phyloP scores from a whole-genome alignment of 805 yeast genomes.

The Tetrapisispora namnaoensis region DNA sequence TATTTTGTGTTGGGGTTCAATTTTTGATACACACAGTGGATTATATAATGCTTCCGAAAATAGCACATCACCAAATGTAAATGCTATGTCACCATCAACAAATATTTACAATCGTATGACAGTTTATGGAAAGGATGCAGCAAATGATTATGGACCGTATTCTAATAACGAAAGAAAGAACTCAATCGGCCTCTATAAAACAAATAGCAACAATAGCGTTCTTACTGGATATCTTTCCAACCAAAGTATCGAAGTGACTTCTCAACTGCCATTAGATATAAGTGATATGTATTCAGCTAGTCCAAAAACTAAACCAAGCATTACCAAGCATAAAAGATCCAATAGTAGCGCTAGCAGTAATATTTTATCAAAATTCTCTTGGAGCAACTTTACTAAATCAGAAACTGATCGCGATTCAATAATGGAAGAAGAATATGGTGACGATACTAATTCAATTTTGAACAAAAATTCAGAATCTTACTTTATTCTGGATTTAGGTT shows the following conservation, averaged over 20 bases:
- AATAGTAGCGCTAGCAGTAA: conserved; percentile 16
- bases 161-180: background rate
- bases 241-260: background rate
- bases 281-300: conserved; percentile 1
- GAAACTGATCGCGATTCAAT: conserved; percentile 5
- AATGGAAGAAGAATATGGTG: conserved; percentile 2
- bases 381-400: conserved; percentile 27
- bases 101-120: background rate
- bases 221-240: conserved; percentile 3
- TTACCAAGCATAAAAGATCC: conserved; percentile 4
- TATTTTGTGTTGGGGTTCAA: conserved; percentile 22
- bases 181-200: background rate
- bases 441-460: conserved; percentile 9
- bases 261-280: conserved; percentile 2
- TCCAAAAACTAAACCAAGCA: background rate
- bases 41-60: conserved; percentile 6
- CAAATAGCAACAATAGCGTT: conserved; percentile 3
- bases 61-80: background rate
- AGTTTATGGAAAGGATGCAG: conserved; percentile 3
- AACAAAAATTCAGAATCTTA: conserved; percentile 5
- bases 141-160: conserved; percentile 2
- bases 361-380: conserved; percentile 31
- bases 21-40: conserved; percentile 20
- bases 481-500: conserved; percentile 23
- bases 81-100: background rate